Percentiles rank a stretch among this genome's conserved stretches.
Evolutionary conservation across 306 rosid genomes (phyloP).

Genomic region (Sesbania bispinosa): DNA sequence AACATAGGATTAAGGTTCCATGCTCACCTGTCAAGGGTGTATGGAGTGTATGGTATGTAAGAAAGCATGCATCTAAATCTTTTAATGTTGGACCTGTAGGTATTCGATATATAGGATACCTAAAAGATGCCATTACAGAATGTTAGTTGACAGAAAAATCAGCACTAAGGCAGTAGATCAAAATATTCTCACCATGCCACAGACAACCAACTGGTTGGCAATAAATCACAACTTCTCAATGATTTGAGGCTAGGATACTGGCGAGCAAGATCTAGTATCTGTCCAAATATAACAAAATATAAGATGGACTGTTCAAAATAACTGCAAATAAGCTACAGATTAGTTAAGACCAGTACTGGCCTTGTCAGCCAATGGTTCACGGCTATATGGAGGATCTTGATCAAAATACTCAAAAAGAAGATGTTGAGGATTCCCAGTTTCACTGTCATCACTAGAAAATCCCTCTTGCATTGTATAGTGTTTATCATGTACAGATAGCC

Average conservation of each 20-base stretch:
- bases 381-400: slow-evolving; percentile 73
- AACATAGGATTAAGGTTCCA: slow-evolving; percentile 9
- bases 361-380: slow-evolving; percentile 85
- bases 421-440: slow-evolving; percentile 50
- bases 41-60: slow-evolving; percentile 87
- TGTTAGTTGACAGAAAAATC: slow-evolving; percentile 25
- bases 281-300: slow-evolving; percentile 27
- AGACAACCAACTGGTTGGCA: slow-evolving; percentile 82
- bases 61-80: slow-evolving; percentile 88
- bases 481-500: slow-evolving; percentile 46
- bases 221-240: slow-evolving; percentile 80
- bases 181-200: slow-evolving; percentile 73
- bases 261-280: slow-evolving; percentile 75
- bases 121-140: slow-evolving; percentile 36
- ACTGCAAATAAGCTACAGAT: slow-evolving; percentile 7
- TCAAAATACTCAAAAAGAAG: slow-evolving; percentile 73
- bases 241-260: slow-evolving; percentile 64
- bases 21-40: slow-evolving; percentile 67
- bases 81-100: slow-evolving; percentile 86
- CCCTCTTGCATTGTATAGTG: slow-evolving; percentile 41
- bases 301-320: slow-evolving; percentile 24
- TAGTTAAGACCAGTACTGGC: slow-evolving; percentile 38
- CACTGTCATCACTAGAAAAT: slow-evolving; percentile 72
- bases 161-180: slow-evolving; percentile 9
- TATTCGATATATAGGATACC: slow-evolving; percentile 96